These are phyloP conservation scores for Stagonosporopsis rhizophila DNA, from an alignment of 2,329 filamentous ascomycete species.

Conservation along the genomic window DNA sequence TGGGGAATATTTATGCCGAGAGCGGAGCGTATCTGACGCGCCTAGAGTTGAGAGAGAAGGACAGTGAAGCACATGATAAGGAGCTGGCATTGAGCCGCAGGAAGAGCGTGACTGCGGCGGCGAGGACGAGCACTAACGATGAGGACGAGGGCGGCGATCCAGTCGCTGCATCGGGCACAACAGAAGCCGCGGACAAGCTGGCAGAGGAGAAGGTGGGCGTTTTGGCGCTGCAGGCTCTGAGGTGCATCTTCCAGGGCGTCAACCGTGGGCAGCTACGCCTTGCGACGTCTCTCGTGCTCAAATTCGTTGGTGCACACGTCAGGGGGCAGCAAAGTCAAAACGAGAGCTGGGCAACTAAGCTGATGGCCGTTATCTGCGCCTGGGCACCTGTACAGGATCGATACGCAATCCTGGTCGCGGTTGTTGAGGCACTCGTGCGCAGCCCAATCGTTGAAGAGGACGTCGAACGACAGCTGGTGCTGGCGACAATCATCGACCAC, in stretches of 20 bases:
- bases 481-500: constrained; percentile 80
- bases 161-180: constrained; percentile 76
- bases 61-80: constrained; percentile 72
- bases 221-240: constrained; percentile 83
- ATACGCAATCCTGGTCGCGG: constrained; percentile 84
- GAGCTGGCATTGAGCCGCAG: constrained; percentile 71
- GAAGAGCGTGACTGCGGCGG: constrained; percentile 76
- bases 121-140: constrained; percentile 63
- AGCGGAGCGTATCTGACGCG: constrained; percentile 72
- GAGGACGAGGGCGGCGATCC: constrained; percentile 72
- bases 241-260: constrained; percentile 82
- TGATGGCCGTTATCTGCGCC: constrained; percentile 79
- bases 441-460: constrained; percentile 73
- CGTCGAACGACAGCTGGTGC: constrained; percentile 74
- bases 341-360: constrained; percentile 79
- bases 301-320: constrained; percentile 66
- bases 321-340: constrained; percentile 33
- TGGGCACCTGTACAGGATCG: constrained; percentile 96
- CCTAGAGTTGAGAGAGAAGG: constrained; percentile 68
- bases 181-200: constrained; percentile 85
- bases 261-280: constrained; percentile 82
- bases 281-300: constrained; percentile 75
- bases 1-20: constrained; percentile 84
- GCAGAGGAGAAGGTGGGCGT: constrained; percentile 89
- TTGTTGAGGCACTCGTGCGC: constrained; percentile 76